Percentiles rank a stretch among this genome's conserved stretches.
Evolutionary conservation across 495 filamentous ascomycete species (phyloP).

Genomic region (Choiromyces venosus): DNA sequence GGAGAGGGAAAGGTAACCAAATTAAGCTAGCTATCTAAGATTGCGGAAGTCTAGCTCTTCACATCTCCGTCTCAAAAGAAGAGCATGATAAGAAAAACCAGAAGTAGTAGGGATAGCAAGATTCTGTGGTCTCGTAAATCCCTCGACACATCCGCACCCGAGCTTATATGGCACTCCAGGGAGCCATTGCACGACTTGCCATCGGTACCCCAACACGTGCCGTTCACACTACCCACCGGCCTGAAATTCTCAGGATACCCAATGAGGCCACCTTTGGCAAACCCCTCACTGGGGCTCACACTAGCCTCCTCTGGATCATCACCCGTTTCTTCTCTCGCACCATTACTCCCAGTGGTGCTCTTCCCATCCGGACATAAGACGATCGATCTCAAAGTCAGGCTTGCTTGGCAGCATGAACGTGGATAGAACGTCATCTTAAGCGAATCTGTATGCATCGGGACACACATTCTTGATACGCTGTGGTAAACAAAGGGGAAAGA

Average conservation of each 20-base stretch:
- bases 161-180: neutral
- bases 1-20: no score
- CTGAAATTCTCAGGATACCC: no score
- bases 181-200: no score
- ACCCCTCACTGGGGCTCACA: no score
- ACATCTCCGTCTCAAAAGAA: neutral
- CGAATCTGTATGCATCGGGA: slow-evolving; percentile 76
- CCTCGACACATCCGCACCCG: neutral
- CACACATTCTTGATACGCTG: slow-evolving; percentile 63
- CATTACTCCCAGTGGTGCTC: slow-evolving; percentile 51
- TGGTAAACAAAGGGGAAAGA: no score
- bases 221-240: no score
- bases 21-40: neutral
- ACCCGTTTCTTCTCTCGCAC: slow-evolving; percentile 54
- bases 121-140: neutral
- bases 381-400: slow-evolving; percentile 69
- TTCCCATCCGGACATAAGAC: slow-evolving; percentile 66
- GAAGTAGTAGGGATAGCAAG: neutral
- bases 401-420: slow-evolving; percentile 72
- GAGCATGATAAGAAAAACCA: neutral
- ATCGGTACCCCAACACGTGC: no score
- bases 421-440: slow-evolving; percentile 66
- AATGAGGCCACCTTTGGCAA: no score
- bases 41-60: neutral
- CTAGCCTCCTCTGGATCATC: slow-evolving; percentile 44